These are phyloP conservation scores for Colletotrichum tropicicola DNA, from an alignment of 2,329 filamentous ascomycete genomes.

Conservation along the genomic window DNA sequence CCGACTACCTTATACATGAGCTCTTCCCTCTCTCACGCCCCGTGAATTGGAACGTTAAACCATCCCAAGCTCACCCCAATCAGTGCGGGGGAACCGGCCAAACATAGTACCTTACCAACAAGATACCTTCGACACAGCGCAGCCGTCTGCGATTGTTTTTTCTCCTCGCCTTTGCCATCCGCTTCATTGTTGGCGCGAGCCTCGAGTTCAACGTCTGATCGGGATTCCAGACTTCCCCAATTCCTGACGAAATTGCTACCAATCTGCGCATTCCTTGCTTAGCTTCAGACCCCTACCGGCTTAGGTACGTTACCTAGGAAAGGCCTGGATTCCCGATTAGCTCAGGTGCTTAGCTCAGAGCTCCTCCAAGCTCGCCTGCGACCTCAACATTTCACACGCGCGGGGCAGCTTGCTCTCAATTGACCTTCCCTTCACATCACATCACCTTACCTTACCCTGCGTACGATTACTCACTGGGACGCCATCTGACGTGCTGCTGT, in stretches of 20 bases:
- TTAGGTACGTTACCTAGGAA: slow-evolving; percentile 20
- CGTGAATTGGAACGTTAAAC: slow-evolving; percentile 7
- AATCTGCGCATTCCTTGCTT: slow-evolving; percentile 29
- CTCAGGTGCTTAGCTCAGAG: slow-evolving; percentile 15
- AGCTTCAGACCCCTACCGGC: slow-evolving; percentile 28
- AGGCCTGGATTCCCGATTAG: slow-evolving; percentile 19
- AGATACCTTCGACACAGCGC: neutral
- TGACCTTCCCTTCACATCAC: neutral
- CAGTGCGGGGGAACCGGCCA: slow-evolving; percentile 15
- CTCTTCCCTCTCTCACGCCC: slow-evolving; percentile 3
- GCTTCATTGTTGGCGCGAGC: neutral
- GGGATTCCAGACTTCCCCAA: slow-evolving; percentile 10
- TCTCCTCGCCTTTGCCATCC: neutral
- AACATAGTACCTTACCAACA: neutral
- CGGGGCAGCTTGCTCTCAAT: slow-evolving; percentile 12
- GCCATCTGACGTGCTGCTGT: slow-evolving; percentile 16
- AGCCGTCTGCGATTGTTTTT: neutral
- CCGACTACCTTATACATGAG: slow-evolving; percentile 7
- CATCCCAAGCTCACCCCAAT: slow-evolving; percentile 14
- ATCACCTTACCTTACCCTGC: slow-evolving; percentile 7
- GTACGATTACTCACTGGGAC: neutral
- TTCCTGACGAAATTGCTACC: slow-evolving; percentile 27
- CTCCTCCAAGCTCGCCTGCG: slow-evolving; percentile 11
- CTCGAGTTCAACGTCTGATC: slow-evolving; percentile 12
- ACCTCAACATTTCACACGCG: slow-evolving; percentile 27